phyloP scores from a whole-genome alignment of 2,329 filamentous ascomycete species.

The Incumbomyces lentus region DNA sequence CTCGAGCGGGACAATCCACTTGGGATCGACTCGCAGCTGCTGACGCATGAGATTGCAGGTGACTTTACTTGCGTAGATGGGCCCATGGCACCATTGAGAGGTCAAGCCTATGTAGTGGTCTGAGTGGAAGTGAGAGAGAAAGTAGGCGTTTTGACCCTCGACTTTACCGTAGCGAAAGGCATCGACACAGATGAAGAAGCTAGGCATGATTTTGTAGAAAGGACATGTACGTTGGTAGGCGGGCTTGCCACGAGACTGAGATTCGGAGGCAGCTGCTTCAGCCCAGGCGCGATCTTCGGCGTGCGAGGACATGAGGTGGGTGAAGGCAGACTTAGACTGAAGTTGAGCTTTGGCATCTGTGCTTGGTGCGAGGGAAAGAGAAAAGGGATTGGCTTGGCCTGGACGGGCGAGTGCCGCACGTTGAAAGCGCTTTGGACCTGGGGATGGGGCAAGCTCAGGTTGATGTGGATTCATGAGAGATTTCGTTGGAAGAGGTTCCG shows the following conservation, averaged over 20 bases:
- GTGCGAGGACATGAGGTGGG: conserved; percentile 84
- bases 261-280: conserved; percentile 68
- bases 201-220: conserved; percentile 97
- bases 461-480: background rate
- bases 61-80: conserved; percentile 90
- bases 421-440: conserved; percentile 48
- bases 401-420: conserved; percentile 62
- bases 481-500: conserved; percentile 7
- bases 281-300: conserved; percentile 87
- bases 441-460: too few species aligned
- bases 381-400: conserved; percentile 71
- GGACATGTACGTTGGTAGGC: conserved; percentile 86
- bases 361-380: conserved; percentile 46
- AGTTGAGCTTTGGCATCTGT: conserved; percentile 18
- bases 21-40: conserved; percentile 73
- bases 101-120: conserved; percentile 93
- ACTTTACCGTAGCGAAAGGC: conserved; percentile 93
- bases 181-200: conserved; percentile 86
- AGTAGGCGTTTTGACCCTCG: conserved; percentile 85
- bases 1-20: conserved; percentile 74
- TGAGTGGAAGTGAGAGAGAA: conserved; percentile 94
- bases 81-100: conserved; percentile 79
- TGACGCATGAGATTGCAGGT: conserved; percentile 82
- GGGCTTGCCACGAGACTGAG: conserved; percentile 68
- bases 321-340: conserved; percentile 59